Evolutionary conservation across 306 rosid species (phyloP).

Genomic region (Rosa persica): DNA sequence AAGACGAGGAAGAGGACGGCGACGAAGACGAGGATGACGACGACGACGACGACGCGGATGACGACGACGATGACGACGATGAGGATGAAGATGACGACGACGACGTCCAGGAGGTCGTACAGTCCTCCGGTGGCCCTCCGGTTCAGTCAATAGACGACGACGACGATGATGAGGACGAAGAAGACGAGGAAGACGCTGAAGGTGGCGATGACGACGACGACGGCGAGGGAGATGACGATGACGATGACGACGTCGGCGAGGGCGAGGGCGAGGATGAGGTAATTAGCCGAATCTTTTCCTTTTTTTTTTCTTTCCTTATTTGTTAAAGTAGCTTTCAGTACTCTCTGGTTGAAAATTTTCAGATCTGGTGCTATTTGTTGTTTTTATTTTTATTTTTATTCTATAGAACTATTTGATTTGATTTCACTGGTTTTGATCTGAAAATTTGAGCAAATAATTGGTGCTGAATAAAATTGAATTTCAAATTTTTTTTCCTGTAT

Average conservation of each 20-base stretch:
- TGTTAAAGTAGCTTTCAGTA: not conserved
- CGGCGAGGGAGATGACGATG: constrained; percentile 35
- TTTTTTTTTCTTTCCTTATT: not conserved
- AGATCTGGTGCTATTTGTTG: constrained; percentile 6
- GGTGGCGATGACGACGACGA: constrained; percentile 30
- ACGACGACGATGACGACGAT: constrained; percentile 40
- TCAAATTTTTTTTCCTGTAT: not conserved
- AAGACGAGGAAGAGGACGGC: constrained; percentile 32
- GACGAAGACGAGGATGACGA: constrained; percentile 35
- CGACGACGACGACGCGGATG: constrained; percentile 44
- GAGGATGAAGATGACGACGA: constrained; percentile 35
- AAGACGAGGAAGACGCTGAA: constrained; percentile 36
- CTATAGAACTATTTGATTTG: not conserved
- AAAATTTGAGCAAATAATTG: not conserved
- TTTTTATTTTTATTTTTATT: not conserved
- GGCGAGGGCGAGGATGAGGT: constrained; percentile 49
- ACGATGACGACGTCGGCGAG: constrained; percentile 50
- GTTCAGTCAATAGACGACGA: constrained; percentile 41
- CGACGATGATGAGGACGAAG: constrained; percentile 35
- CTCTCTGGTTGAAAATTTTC: not conserved
- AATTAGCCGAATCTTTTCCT: not conserved
- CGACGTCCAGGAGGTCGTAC: constrained; percentile 45
- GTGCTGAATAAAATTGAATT: not conserved
- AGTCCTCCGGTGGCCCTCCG: constrained; percentile 47
- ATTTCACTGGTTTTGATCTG: not conserved